Evolutionary conservation across 164 flowering plant species (phyloP).

Genomic region (Amborella trichopoda): DNA sequence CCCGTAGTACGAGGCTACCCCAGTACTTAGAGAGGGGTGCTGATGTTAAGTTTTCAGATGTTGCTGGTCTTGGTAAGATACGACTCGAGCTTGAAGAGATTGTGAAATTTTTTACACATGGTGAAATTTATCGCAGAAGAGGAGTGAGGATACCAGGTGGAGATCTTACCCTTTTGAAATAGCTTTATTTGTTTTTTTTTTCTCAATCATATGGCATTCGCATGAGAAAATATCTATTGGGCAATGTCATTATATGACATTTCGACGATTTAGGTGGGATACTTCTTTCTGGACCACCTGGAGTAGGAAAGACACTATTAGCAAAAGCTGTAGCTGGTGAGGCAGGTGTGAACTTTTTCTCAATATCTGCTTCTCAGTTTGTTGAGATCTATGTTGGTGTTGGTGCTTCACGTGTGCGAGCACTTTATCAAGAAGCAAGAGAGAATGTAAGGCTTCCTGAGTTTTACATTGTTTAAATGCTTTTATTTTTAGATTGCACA

Average conservation of each 20-base stretch:
- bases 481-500: too few relatives aligned
- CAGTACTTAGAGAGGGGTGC: conserved; percentile 74
- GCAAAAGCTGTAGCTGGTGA: conserved; percentile 99
- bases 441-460: conserved; percentile 79
- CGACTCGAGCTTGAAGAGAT: conserved; percentile 90
- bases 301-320: conserved; percentile 88
- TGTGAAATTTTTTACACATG: conserved; percentile 95
- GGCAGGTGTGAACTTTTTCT: conserved; percentile 98
- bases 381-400: conserved; percentile 99
- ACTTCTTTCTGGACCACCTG: conserved; percentile 98
- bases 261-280: conserved; percentile 94
- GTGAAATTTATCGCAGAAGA: conserved; percentile 83
- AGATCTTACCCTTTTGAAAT: not conserved
- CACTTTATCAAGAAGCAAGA: conserved; percentile 89
- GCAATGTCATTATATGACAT: too few relatives aligned
- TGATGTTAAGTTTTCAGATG: conserved; percentile 92
- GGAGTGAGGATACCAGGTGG: conserved; percentile 93
- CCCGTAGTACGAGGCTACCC: conserved; percentile 38
- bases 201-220: too few relatives aligned
- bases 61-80: conserved; percentile 95
- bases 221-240: too few relatives aligned
- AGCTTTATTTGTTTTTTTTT: too few relatives aligned
- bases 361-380: conserved; percentile 95
- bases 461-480: too few relatives aligned
- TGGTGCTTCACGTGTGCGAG: conserved; percentile 97